Percentiles rank a stretch among this genome's conserved stretches.
Evolutionary conservation across 2,329 filamentous ascomycete species (phyloP).

Genomic region (Arthrobotrys musiformis): DNA sequence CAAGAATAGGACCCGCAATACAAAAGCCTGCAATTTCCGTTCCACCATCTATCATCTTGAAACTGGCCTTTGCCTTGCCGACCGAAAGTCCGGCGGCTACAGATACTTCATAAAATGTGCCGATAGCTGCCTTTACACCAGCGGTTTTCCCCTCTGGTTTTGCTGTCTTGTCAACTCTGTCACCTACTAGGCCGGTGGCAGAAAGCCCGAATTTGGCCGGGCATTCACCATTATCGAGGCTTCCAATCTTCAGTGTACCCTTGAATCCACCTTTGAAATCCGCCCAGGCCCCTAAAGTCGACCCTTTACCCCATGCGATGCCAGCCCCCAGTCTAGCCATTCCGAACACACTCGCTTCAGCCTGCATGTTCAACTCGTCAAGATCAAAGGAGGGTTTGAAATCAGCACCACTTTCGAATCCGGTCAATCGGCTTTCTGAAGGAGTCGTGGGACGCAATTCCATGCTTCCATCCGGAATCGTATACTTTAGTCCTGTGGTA

Average conservation of each 20-base stretch:
- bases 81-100: background rate
- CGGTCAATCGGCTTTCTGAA: background rate
- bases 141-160: background rate
- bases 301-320: constrained; percentile 4
- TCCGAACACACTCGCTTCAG: background rate
- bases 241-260: background rate
- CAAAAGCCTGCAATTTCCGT: background rate
- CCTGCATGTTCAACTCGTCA: constrained; percentile 3
- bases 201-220: background rate
- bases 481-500: constrained; percentile 2
- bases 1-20: background rate
- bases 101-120: background rate
- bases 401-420: background rate
- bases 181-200: background rate
- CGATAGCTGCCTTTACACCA: background rate
- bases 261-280: constrained; percentile 1
- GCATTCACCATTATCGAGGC: background rate
- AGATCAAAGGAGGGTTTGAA: background rate
- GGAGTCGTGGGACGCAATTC: background rate
- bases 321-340: background rate
- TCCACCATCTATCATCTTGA: background rate
- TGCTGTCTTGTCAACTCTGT: background rate
- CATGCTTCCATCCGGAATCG: constrained; percentile 1
- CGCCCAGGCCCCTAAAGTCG: background rate
- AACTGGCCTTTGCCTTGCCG: background rate